These are phyloP conservation scores for Vitis labrusca DNA, from an alignment of 164 flowering plant species.

Conservation along the genomic window DNA sequence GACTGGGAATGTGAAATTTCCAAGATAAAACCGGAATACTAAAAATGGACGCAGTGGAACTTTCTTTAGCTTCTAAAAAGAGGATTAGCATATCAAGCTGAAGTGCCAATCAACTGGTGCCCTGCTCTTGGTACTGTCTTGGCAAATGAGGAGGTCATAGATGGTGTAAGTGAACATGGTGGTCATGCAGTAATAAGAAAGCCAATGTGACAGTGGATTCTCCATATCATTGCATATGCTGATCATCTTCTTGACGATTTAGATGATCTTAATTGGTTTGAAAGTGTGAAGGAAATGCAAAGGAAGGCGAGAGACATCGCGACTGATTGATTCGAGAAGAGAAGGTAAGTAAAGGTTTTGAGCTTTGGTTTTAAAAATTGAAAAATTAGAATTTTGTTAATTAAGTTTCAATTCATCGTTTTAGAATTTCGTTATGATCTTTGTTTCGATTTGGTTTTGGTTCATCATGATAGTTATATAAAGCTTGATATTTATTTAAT, in stretches of 20 bases:
- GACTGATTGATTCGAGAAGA: too few relatives aligned
- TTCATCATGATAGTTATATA: too few relatives aligned
- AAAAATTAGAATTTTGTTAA: too few relatives aligned
- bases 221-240: slow-evolving; percentile 95
- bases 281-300: too few relatives aligned
- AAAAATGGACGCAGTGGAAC: slow-evolving; percentile 94
- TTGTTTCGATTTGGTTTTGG: too few relatives aligned
- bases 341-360: too few relatives aligned
- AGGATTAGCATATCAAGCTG: slow-evolving; percentile 98
- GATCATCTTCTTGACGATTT: slow-evolving; percentile 68
- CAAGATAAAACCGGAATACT: slow-evolving; percentile 29
- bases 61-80: slow-evolving; percentile 85
- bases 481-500: too few relatives aligned
- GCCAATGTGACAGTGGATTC: slow-evolving; percentile 99
- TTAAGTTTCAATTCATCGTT: too few relatives aligned
- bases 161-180: slow-evolving; percentile 98
- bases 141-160: slow-evolving; percentile 95
- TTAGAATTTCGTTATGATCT: too few relatives aligned
- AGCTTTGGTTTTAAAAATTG: too few relatives aligned
- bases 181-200: slow-evolving; percentile 96
- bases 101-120: slow-evolving; percentile 99
- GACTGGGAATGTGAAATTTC: slow-evolving; percentile 99
- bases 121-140: slow-evolving; percentile 97
- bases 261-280: too few relatives aligned
- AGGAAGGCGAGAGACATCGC: too few relatives aligned